Evolutionary conservation across 176 grass and related monocot species (phyloP).

Genomic region (Eleusine indica): DNA sequence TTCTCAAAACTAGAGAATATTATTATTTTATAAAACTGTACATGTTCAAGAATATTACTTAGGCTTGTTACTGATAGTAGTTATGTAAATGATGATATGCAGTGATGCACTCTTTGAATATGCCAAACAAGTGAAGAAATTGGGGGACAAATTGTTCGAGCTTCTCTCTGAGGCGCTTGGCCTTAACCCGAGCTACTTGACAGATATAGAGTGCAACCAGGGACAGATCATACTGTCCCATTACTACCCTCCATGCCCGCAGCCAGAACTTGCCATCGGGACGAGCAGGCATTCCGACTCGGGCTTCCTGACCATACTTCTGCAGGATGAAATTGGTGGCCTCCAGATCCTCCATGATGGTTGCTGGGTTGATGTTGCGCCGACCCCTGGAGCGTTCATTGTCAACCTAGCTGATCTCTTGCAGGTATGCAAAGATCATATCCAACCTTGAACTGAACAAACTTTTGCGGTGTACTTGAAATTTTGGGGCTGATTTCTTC

Average conservation of each 20-base stretch:
- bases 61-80: not conserved
- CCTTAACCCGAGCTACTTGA: constrained; percentile 33
- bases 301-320: constrained; percentile 49
- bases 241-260: constrained; percentile 69
- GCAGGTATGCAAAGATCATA: constrained; percentile 36
- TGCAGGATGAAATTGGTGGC: constrained; percentile 51
- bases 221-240: constrained; percentile 51
- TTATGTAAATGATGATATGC: not conserved
- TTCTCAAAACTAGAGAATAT: not conserved
- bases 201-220: constrained; percentile 53
- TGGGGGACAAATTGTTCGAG: constrained; percentile 41
- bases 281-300: constrained; percentile 45
- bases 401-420: constrained; percentile 54
- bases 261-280: constrained; percentile 56
- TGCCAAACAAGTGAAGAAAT: constrained; percentile 27
- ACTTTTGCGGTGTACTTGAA: not conserved
- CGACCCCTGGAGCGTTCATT: constrained; percentile 43
- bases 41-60: not conserved
- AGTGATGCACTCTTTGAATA: constrained; percentile 54
- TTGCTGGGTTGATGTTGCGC: constrained; percentile 44
- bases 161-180: constrained; percentile 62
- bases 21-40: not conserved
- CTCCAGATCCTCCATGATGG: constrained; percentile 54
- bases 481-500: not conserved
- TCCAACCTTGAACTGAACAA: not conserved